Evolutionary conservation across 345 rosid genomes (phyloP).

Genomic region (Eucalyptus sp.): DNA sequence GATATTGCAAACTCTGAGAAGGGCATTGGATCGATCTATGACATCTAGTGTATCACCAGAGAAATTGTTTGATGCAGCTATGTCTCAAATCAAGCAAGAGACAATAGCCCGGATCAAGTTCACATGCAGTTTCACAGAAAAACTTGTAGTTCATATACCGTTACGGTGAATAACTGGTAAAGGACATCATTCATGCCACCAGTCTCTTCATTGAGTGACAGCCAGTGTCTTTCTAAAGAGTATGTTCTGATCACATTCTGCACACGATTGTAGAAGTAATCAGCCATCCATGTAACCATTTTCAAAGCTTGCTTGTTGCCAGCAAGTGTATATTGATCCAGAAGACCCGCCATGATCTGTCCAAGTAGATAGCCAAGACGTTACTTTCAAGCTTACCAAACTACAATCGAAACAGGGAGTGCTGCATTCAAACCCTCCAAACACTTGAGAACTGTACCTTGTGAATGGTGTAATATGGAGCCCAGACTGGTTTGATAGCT

Average conservation of each 20-base stretch:
- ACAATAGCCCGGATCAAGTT: not conserved
- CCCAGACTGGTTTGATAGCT: slow-evolving; percentile 84
- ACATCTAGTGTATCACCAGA: not conserved
- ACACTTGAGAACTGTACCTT: slow-evolving; percentile 29
- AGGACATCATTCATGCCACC: slow-evolving; percentile 99
- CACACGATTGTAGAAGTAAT: slow-evolving; percentile 75
- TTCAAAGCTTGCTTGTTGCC: slow-evolving; percentile 55
- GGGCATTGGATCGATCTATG: not conserved
- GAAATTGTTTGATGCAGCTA: not conserved
- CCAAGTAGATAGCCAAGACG: slow-evolving; percentile 1
- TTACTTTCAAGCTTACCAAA: not conserved
- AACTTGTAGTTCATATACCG: slow-evolving; percentile 24
- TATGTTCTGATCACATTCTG: slow-evolving; percentile 52
- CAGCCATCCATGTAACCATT: slow-evolving; percentile 80
- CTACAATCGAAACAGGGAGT: not conserved
- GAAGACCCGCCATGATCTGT: slow-evolving; percentile 84
- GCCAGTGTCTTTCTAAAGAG: slow-evolving; percentile 62
- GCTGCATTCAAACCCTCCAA: not conserved
- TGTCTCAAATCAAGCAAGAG: not conserved
- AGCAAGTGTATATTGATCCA: slow-evolving; percentile 75
- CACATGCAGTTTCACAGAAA: not conserved
- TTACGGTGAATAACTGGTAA: slow-evolving; percentile 51
- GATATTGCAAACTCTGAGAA: not conserved
- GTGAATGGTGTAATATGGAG: slow-evolving; percentile 96
- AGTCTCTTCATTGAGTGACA: slow-evolving; percentile 82